phyloP scores from a whole-genome alignment of 495 filamentous ascomycete species.

The Podospora australis region DNA sequence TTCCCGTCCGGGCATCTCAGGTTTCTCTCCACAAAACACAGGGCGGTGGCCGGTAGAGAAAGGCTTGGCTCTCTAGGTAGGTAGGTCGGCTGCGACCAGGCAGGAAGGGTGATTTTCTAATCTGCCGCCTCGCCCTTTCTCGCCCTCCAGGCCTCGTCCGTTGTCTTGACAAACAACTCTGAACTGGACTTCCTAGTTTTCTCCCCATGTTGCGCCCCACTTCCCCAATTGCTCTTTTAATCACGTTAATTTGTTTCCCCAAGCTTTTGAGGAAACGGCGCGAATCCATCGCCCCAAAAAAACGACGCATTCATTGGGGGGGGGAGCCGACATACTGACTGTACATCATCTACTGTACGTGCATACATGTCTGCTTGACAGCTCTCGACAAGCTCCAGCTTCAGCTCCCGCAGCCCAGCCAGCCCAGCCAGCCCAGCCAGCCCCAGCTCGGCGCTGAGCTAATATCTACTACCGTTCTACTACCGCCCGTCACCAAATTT shows the following conservation, averaged over 20 bases:
- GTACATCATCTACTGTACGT: too few species aligned
- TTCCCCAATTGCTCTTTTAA: constrained; percentile 15
- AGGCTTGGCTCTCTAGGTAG: constrained; percentile 1
- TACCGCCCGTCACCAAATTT: constrained; percentile 3
- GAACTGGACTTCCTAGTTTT: background rate
- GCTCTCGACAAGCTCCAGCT: constrained; percentile 6
- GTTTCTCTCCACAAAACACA: too few species aligned
- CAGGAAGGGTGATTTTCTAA: constrained; percentile 4
- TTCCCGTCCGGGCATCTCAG: too few species aligned
- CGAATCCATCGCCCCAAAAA: constrained; percentile 9
- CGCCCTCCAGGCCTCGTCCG: background rate
- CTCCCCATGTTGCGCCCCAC: constrained; percentile 8
- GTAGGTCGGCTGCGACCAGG: background rate
- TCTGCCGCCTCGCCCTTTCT: constrained; percentile 9
- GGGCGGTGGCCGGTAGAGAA: background rate
- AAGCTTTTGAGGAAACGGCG: constrained; percentile 2
- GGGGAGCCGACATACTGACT: too few species aligned
- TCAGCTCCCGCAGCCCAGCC: background rate
- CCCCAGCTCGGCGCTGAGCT: constrained; percentile 6
- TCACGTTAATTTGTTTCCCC: constrained; percentile 8
- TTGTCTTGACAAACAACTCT: background rate
- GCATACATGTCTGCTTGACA: too few species aligned
- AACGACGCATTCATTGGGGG: constrained; percentile 5
- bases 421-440: background rate
- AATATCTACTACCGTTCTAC: constrained; percentile 7